phyloP scores from a whole-genome alignment of 352 stramenopile species.

The Phytophthora pseudosyringae region DNA sequence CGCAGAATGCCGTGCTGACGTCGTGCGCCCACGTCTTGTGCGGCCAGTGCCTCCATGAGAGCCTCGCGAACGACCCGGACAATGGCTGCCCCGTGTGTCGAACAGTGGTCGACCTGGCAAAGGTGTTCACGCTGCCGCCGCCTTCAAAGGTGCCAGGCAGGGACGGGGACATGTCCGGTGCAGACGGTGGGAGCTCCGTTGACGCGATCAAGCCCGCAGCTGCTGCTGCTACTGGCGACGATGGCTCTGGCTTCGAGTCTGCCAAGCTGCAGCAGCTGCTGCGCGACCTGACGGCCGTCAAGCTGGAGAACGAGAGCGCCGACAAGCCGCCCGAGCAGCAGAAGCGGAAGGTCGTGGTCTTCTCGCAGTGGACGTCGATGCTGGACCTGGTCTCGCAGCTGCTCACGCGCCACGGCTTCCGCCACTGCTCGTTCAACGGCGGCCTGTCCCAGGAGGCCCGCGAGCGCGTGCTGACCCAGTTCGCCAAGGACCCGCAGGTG shows the following conservation, averaged over 20 bases:
- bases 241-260: slow-evolving; percentile 58
- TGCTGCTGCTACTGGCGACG: slow-evolving; percentile 17
- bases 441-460: slow-evolving; percentile 70
- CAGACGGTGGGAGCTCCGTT: neutral
- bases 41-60: slow-evolving; percentile 70
- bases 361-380: slow-evolving; percentile 92
- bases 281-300: slow-evolving; percentile 66
- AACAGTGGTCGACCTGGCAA: slow-evolving; percentile 58
- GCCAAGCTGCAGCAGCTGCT: slow-evolving; percentile 75
- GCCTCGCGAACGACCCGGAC: slow-evolving; percentile 62
- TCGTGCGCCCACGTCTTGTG: slow-evolving; percentile 89
- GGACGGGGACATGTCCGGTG: neutral
- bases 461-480: slow-evolving; percentile 71
- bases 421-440: slow-evolving; percentile 78
- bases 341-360: slow-evolving; percentile 88
- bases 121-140: slow-evolving; percentile 61
- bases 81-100: slow-evolving; percentile 83
- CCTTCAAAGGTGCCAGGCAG: slow-evolving; percentile 19
- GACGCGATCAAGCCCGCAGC: neutral
- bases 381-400: slow-evolving; percentile 80
- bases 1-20: slow-evolving; percentile 75
- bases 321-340: slow-evolving; percentile 22
- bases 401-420: slow-evolving; percentile 56
- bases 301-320: slow-evolving; percentile 48
- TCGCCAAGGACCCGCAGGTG: slow-evolving; percentile 56